A percentile compares a stretch with the other conserved stretches of the same genome.
These are phyloP conservation scores for Brassica rapa DNA, from an alignment of 345 rosid species.

Conservation along the genomic window DNA sequence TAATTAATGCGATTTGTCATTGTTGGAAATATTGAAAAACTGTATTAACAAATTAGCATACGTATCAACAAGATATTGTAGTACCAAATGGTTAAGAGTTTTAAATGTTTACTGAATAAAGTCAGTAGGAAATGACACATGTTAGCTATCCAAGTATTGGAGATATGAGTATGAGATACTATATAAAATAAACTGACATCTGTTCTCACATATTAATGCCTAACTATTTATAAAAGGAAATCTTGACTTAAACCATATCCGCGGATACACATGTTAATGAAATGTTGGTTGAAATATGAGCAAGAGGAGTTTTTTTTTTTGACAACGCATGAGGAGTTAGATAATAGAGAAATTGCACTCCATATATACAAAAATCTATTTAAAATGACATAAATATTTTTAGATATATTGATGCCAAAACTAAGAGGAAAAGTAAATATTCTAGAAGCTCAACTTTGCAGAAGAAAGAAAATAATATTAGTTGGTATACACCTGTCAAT, in stretches of 20 bases:
- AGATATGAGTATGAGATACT: background rate
- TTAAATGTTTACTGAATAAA: background rate
- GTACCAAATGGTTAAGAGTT: background rate
- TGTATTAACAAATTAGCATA: background rate
- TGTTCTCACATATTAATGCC: background rate
- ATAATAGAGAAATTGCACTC: background rate
- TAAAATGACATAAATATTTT: background rate
- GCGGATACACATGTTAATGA: background rate
- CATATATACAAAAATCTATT: too few species aligned
- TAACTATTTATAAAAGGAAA: background rate
- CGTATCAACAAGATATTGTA: background rate
- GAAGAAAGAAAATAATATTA: background rate
- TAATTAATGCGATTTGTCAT: background rate
- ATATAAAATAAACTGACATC: background rate
- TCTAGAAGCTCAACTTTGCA: background rate
- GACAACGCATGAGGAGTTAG: background rate
- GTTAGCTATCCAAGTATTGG: background rate
- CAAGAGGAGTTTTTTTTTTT: background rate
- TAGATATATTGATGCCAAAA: constrained; percentile 10
- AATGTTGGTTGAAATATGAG: background rate
- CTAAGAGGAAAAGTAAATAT: background rate
- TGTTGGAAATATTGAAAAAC: background rate
- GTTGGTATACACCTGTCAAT: background rate
- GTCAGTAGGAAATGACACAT: background rate
- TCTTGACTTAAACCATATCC: background rate